A percentile compares a stretch with the other conserved stretches of the same genome.
Conservation (phyloP, 1,139 yeast species). For the Blastobotrys capitulatus region DNA sequence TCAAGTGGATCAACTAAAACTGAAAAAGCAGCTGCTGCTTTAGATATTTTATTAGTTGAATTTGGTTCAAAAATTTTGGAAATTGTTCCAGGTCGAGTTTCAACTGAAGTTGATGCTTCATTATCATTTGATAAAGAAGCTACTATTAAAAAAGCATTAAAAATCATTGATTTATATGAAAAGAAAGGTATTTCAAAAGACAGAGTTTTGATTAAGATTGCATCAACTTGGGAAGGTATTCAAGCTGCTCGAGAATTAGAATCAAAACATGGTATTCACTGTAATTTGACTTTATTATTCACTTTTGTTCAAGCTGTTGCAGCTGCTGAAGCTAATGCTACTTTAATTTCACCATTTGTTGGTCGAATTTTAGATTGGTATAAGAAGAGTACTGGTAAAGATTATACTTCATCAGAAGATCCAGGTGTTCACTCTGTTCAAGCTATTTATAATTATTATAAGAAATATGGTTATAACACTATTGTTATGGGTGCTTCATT, state of each 20-base stretch:
- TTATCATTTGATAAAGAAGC: slow-evolving; percentile 92
- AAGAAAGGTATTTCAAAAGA: slow-evolving; percentile 80
- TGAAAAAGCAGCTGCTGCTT: slow-evolving; percentile 66
- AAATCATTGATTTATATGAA: slow-evolving; percentile 80
- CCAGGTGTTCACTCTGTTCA: slow-evolving; percentile 96
- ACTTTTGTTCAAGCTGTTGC: slow-evolving; percentile 98
- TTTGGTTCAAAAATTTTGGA: slow-evolving; percentile 90
- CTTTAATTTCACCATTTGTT: slow-evolving; percentile 96
- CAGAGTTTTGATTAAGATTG: slow-evolving; percentile 90
- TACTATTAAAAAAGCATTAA: slow-evolving; percentile 85
- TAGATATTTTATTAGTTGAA: slow-evolving; percentile 90
- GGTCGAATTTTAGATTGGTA: slow-evolving; percentile 99
- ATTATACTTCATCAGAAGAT: slow-evolving; percentile 72
- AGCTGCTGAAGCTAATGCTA: slow-evolving; percentile 95
- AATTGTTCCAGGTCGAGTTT: slow-evolving; percentile 98
- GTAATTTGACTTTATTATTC: slow-evolving; percentile 92
- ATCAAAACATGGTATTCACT: slow-evolving; percentile 83
- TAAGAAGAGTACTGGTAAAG: slow-evolving; percentile 91
- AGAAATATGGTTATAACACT: slow-evolving; percentile 92
- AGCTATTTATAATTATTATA: slow-evolving; percentile 91
- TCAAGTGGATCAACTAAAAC: slow-evolving; percentile 46
- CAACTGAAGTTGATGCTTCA: slow-evolving; percentile 98
- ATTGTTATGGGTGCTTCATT: slow-evolving; percentile 99
- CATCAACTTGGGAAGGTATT: slow-evolving; percentile 99
- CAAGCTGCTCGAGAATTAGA: slow-evolving; percentile 97